Base-by-base conservation (phyloP, 1,139 yeast species). In the Yamadazyma membranifaciens region DNA sequence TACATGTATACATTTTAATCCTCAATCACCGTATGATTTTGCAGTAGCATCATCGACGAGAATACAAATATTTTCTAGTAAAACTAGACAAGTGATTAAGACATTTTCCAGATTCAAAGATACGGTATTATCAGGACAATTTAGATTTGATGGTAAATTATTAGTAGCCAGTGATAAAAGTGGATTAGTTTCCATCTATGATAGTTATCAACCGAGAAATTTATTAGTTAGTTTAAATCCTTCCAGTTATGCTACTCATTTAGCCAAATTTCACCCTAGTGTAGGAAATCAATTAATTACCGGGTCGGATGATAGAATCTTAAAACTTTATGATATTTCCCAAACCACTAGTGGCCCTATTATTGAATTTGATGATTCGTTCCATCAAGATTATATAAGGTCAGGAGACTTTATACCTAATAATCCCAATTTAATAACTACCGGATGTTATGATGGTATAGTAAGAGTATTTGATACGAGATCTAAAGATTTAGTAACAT, bases 11-110 rank as follows among this genome's bases (percentile, higher is more conserved):
- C 78, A 83, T 50, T 94, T 92, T 71, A 91, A 87, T 57, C 96
- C 97, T 1, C 77, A 73, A 35, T 68, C 84, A 16, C 96, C 97
- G 4, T 82, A 87, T 58, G 98, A 92, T 65, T 87, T 92, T 67
- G 98, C 97, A 17, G 89, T 92, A 22, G 85, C 97, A 0, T 83
- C 95, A 32, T 84, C 96, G 17, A 86, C 98, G 1, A 75, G 97
- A 56, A 86, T 94, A 39, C 98, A 92, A 60, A 80, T 94, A 9
- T 87, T 91, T 57, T 87, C 96, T 0, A 84, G 96, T 14, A 87
- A 88, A 60, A 92, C 98, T 0, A 76, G 98, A 55, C 95, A 88
- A 57, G 96, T 89, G 4, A 69, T 81, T 38, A 87, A 88, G 65
- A 89, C 96, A 0, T 87, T 89, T 51, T 84, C 96, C 2, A 67